Base-by-base conservation (phyloP, 2,329 filamentous ascomycete species). In the Saccharata proteae region DNA sequence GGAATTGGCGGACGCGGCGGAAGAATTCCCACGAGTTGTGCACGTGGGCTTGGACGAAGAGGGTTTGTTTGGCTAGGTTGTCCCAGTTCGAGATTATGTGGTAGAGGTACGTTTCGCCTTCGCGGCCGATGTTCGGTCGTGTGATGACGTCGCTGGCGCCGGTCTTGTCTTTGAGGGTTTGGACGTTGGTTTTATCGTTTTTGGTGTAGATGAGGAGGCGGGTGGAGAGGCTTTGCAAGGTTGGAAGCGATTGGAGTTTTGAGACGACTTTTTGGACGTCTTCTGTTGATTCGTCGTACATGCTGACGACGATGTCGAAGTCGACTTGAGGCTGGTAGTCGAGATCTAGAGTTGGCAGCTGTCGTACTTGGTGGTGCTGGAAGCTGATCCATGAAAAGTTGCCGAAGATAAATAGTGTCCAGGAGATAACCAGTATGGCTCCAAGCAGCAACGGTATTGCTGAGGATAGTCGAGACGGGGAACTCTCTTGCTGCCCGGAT, bases 1-100 rank as follows among this genome's bases (percentile, higher is more conserved):
- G 55, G 37, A 58, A 64, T 19, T 59, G 49, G 1, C 45, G 39
- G 5, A 65, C 41, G 2, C 57, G 53, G 4, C 47, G 43, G 16
- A 48, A 49, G 20, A 59, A 42, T 30, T 57, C 49, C 19, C 35
- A 37, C 17, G 50, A 46, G 25, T 59, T 57, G 37, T 66, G 49
- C 19, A 59, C 35, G 16, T 52, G 51, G 2, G 61, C 64, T 45
- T 67, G 62, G 5, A 66, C 46, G 46, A 67, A 67, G 16, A 67
- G 38, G 0, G 61, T 65, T 29, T 67, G 61, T 9, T 46, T 47
- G 8, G 62, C 56, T 3, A 67, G 52, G 14, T 41, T 41, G 21
- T 64, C 55, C 57, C 58, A 68, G 24, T 47, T 36, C 10, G 39
- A 43, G 4, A 62, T 35, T 19, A 67, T 64, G 38, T 68, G 64